Evolutionary conservation across 148 eudicot genomes (phyloP).

Genomic region (Nepenthes gracilis): DNA sequence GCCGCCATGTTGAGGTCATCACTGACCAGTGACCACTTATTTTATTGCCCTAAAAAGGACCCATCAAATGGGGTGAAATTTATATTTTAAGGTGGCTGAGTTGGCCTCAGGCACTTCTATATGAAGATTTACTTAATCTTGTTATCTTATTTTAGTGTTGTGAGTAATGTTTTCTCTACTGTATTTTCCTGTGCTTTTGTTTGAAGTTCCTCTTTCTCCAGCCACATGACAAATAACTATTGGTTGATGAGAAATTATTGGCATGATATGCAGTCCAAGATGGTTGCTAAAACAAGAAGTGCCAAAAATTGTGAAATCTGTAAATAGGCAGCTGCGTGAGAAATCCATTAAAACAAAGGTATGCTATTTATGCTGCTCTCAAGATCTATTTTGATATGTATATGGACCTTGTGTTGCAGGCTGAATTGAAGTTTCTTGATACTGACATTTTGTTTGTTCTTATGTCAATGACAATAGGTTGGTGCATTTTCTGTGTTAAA

Average conservation of each 20-base stretch:
- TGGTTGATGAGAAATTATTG: neutral
- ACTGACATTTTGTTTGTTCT: conserved; percentile 4
- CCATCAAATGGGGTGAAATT: too few relatives aligned
- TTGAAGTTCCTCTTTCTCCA: neutral
- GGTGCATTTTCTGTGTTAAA: conserved; percentile 96
- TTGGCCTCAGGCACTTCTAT: neutral
- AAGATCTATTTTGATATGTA: neutral
- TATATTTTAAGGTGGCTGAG: too few relatives aligned
- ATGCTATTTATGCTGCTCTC: neutral
- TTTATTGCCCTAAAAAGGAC: too few relatives aligned
- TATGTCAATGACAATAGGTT: conserved; percentile 34
- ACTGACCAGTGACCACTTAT: too few relatives aligned
- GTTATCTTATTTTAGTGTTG: neutral
- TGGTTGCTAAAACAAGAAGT: conserved; percentile 92
- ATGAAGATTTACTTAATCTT: neutral
- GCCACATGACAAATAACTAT: neutral
- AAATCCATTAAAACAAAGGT: conserved; percentile 97
- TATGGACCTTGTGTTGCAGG: neutral
- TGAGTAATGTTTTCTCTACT: neutral
- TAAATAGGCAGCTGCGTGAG: conserved; percentile 83
- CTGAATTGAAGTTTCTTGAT: neutral
- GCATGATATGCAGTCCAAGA: conserved; percentile 56
- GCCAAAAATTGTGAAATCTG: conserved; percentile 82
- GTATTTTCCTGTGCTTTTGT: neutral
- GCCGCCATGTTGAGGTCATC: too few relatives aligned